Percentiles rank a stretch among this genome's conserved stretches.
Conservation (phyloP, 371 early-diverging fungal species). For the Spraguea lophii region DNA sequence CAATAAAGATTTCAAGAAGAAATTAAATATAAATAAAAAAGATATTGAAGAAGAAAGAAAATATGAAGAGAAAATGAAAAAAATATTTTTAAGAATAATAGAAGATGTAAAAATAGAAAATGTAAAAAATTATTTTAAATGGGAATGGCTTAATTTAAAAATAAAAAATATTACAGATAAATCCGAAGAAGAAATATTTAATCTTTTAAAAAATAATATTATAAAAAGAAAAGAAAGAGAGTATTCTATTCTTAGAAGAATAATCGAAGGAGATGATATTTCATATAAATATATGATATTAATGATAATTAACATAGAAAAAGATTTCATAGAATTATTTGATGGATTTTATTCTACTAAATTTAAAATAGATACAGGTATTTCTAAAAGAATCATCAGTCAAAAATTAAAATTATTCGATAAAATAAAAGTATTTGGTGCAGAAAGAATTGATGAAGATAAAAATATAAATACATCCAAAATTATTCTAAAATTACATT, state of each 20-base stretch:
- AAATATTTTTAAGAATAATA: no score
- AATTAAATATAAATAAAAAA: neutral
- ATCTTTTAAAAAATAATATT: slow-evolving; percentile 15
- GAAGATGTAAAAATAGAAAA: no score
- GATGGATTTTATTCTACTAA: slow-evolving; percentile 34
- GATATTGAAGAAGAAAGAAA: neutral
- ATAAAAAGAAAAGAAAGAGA: slow-evolving; percentile 14
- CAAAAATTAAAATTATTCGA: slow-evolving; percentile 9
- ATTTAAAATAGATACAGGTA: slow-evolving; percentile 6
- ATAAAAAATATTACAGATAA: neutral
- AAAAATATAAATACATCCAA: neutral
- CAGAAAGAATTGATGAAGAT: slow-evolving; percentile 1
- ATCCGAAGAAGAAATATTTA: neutral
- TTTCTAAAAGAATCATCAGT: slow-evolving; percentile 7
- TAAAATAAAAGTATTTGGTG: slow-evolving; percentile 30
- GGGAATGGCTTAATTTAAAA: no score
- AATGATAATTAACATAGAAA: slow-evolving; percentile 25
- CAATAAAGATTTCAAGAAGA: no score
- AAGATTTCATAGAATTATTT: slow-evolving; percentile 22
- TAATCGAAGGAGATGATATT: slow-evolving; percentile 39
- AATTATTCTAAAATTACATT: slow-evolving; percentile 9
- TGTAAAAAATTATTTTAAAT: no score
- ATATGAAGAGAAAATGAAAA: no score
- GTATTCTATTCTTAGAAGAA: slow-evolving; percentile 34
- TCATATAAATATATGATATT: slow-evolving; percentile 40